Conservation (phyloP, 441 rosid species). For the Macaranga tanarius region DNA sequence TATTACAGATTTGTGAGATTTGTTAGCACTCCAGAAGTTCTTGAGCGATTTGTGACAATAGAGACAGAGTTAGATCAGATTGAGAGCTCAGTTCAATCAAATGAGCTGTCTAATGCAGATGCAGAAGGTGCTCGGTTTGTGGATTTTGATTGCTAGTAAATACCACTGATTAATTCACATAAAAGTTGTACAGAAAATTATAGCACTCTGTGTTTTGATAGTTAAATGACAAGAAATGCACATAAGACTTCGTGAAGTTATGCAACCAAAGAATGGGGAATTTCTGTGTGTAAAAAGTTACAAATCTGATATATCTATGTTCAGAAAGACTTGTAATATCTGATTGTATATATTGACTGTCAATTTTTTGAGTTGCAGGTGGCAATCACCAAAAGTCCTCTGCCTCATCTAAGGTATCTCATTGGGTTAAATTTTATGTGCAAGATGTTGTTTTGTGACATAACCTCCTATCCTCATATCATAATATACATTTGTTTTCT, state of each 20-base stretch:
- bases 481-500: constrained; percentile 24
- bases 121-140: constrained; percentile 51
- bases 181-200: background rate
- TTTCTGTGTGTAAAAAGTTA: too few species aligned
- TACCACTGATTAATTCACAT: background rate
- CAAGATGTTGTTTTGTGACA: background rate
- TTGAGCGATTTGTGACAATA: constrained; percentile 84
- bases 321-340: background rate
- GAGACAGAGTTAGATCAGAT: constrained; percentile 85
- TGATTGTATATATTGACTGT: constrained; percentile 21
- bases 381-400: constrained; percentile 46
- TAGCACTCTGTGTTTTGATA: background rate
- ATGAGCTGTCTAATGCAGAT: constrained; percentile 48
- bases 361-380: constrained; percentile 39
- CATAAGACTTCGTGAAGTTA: too few species aligned
- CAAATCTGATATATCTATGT: too few species aligned
- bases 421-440: constrained; percentile 7
- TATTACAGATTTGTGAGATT: constrained; percentile 76
- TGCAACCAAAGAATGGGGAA: too few species aligned
- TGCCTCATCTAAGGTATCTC: constrained; percentile 44
- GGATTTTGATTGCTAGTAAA: background rate
- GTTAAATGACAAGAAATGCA: too few species aligned
- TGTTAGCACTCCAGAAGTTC: constrained; percentile 90
- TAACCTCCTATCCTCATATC: constrained; percentile 14
- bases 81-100: constrained; percentile 63